Percentiles rank a stretch among this genome's conserved stretches.
Conservation (phyloP, 2,329 filamentous ascomycete species). For the Neonectria punicea region DNA sequence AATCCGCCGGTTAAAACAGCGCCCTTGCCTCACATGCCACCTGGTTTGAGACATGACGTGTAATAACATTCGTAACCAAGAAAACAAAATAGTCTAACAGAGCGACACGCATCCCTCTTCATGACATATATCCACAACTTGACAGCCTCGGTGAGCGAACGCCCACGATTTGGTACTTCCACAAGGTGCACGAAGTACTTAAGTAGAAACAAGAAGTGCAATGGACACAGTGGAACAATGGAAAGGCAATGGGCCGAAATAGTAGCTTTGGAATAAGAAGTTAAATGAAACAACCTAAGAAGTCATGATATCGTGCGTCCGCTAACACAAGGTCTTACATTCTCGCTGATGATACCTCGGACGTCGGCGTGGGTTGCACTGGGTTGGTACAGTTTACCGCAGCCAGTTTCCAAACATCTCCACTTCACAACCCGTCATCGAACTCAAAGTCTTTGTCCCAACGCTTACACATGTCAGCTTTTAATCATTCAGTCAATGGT, state of each 20-base stretch:
- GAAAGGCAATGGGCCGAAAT: slow-evolving; percentile 12
- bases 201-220: slow-evolving; percentile 13
- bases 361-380: too few relatives aligned
- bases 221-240: slow-evolving; percentile 1
- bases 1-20: background rate
- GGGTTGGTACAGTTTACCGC: too few relatives aligned
- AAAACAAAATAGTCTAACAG: background rate
- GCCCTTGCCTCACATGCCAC: background rate
- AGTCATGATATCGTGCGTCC: too few relatives aligned
- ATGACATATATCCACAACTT: slow-evolving; percentile 21
- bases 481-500: background rate
- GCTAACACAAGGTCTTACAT: too few relatives aligned
- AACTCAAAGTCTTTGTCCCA: slow-evolving; percentile 35
- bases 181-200: slow-evolving; percentile 11
- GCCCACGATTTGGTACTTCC: slow-evolving; percentile 12
- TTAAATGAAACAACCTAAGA: background rate
- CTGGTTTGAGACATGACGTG: background rate
- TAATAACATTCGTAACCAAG: background rate
- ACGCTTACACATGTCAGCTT: slow-evolving; percentile 24
- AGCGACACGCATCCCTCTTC: slow-evolving; percentile 19
- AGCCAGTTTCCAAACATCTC: too few relatives aligned
- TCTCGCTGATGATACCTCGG: too few relatives aligned
- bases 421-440: slow-evolving; percentile 33
- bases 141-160: slow-evolving; percentile 15
- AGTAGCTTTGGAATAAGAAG: slow-evolving; percentile 11